Base-by-base conservation (phyloP, 352 stramenopile genomes). In the Globisporangium mamillatum region DNA sequence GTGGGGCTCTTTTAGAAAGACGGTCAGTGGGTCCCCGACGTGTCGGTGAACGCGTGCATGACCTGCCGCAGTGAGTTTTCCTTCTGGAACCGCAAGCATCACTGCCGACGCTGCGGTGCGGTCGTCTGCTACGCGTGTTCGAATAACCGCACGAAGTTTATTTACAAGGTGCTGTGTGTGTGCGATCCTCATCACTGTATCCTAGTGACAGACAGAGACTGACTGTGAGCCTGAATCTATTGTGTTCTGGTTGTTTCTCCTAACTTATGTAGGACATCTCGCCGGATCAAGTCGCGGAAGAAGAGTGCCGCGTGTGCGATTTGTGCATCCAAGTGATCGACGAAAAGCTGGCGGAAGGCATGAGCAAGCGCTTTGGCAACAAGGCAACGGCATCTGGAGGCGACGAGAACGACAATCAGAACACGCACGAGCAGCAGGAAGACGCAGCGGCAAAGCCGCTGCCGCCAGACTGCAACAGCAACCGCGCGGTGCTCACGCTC, bases 41-140 rank as follows among this genome's bases (percentile, higher is more conserved):
- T 94, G 29, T 90, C 83, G 0, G 87, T 91, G 53, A 76, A 73
- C 65, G 69, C 80, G 27, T 97, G 90, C 78, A 94, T 96, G 86
- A 73, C 92, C 34, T 97, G 90, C 73, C 83, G 87, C 60, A 63
- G 66, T 38, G 89, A 95, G 66, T 97, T 97, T 64, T 81, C 79
- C 38, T 94, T 93, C 64, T 93, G 87, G 86, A 92, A 84, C 64
- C 86, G 90, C 34, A 90, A 91, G 68, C 90, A 97, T 75, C 90
- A 97, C 71, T 97, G 90, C 68, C 88, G 90, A 6, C 86, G 86
- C n/a, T 97, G 90, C 44, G 90, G 90, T 12, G 84, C 84, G 8
- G 78, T 94, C 24, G 81, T 95, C 8, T 97, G 90, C 62, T 81
- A 94, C 50, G 50, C 75, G 12, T 97, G 90, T 71, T 94, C 89